Base-by-base conservation (phyloP, 108 stramenopile species). In the Nitzschia putrida region DNA sequence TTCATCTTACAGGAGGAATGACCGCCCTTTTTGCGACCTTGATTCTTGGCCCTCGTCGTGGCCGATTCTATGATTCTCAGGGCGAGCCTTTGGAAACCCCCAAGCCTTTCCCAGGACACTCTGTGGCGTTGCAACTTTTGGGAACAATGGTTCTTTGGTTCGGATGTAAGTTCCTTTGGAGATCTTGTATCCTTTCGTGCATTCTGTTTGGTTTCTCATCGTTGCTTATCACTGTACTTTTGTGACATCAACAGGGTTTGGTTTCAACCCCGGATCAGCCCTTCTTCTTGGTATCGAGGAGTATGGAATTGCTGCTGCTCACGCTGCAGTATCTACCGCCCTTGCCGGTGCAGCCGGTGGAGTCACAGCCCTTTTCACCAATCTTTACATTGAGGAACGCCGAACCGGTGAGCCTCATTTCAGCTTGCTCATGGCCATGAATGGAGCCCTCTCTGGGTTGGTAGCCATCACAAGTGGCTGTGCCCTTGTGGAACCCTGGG, bases 191-290 rank as follows among this genome's bases (percentile, higher is more conserved):
- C 7, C 23, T n/a, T 40, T 18, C 23, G 7, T 43, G 43, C 56
- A 13, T 41, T 21, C 20, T 51, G 7, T 7, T 18, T 51, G 50
- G 7, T 22, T 7, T 6, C 20, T 21, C 50, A 21, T 9, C 10
- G 20, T 49, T 49, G 69, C 20, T 21, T 9, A 21, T 9, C 10
- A 7, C 24, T 49, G 69, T 53, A 25, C n/a, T 34, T 20, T 54
- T 13, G 43, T 23, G 44, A 64, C 69, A 40, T 81, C 74, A 20
- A 73, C 73, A 61, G 77, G 97, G 97, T 94, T 87, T 66, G 95
- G 95, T 12, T 97, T 97, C 91, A 97, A 97, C 80, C 82, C 88
- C 8, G 94, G 92, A 16, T 91, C 90, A 16, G 90, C 94, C 39
- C 77, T 76, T 53, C 47, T 74, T 66, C 79, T 93, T 13, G 85